These are phyloP conservation scores for Parsonsia alboflavescens DNA, from an alignment of 257 asterid species.

Conservation along the genomic window DNA sequence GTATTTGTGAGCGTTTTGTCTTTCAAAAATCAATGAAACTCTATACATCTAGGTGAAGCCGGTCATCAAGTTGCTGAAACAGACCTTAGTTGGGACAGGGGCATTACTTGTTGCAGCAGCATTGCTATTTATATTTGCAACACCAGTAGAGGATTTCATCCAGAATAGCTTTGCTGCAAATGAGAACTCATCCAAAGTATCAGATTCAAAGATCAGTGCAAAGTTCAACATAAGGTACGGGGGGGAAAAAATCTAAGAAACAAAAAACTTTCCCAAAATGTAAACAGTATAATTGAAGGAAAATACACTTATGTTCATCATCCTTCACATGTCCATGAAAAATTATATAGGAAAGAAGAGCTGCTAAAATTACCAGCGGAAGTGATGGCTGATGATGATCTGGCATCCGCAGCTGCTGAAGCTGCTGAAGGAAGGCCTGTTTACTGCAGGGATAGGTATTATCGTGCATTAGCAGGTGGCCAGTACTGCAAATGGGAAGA, in stretches of 20 bases:
- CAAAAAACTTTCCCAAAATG: neutral
- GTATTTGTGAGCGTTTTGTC: neutral
- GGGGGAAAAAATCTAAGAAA: neutral
- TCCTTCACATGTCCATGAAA: neutral
- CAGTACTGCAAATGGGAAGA: constrained; percentile 87
- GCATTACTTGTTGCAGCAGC: constrained; percentile 71
- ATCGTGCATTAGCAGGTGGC: constrained; percentile 78
- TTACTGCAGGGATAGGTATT: constrained; percentile 71
- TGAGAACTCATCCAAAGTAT: constrained; percentile 33
- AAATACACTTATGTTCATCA: neutral
- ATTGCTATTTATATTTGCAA: constrained; percentile 58
- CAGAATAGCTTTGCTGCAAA: constrained; percentile 35
- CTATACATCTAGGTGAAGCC: constrained; percentile 67
- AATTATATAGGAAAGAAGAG: constrained; percentile 63
- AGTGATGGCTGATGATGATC: constrained; percentile 63
- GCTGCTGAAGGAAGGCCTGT: constrained; percentile 84
- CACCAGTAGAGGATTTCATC: constrained; percentile 71
- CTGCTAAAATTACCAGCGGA: constrained; percentile 65
- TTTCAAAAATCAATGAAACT: constrained; percentile 10
- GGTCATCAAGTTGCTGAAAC: constrained; percentile 81
- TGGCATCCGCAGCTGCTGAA: constrained; percentile 78
- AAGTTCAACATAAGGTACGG: constrained; percentile 56
- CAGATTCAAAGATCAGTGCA: constrained; percentile 37
- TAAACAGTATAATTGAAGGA: neutral
- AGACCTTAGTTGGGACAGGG: constrained; percentile 85